Conservation (phyloP, 2,329 filamentous ascomycete species). For the Chrysosporium keratinophilum region DNA sequence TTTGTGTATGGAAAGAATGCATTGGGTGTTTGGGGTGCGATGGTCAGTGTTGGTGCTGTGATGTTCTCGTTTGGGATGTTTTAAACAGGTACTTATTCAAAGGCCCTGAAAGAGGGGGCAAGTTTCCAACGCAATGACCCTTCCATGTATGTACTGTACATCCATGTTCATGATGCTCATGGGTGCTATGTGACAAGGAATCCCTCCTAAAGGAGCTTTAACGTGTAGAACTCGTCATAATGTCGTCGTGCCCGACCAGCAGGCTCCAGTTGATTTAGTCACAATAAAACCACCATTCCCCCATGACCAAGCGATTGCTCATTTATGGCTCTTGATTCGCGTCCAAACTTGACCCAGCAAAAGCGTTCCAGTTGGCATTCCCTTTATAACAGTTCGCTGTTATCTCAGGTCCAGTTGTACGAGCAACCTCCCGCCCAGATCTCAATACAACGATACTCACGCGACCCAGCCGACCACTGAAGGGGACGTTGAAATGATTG, state of each 20-base stretch:
- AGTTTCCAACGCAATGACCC: too few relatives aligned
- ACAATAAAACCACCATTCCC: neutral
- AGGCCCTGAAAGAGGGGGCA: too few relatives aligned
- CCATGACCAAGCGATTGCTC: neutral
- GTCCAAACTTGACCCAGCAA: constrained; percentile 24
- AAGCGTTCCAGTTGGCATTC: constrained; percentile 29
- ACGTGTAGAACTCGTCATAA: too few relatives aligned
- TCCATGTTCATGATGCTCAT: too few relatives aligned
- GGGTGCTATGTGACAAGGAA: too few relatives aligned
- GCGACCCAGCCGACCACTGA: constrained; percentile 23
- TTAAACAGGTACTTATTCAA: too few relatives aligned
- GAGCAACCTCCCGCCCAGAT: constrained; percentile 18
- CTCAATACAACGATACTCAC: constrained; percentile 24
- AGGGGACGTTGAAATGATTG: constrained; percentile 27
- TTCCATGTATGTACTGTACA: too few relatives aligned
- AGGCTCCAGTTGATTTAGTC: too few relatives aligned
- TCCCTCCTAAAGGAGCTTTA: too few relatives aligned
- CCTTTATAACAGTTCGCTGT: constrained; percentile 23
- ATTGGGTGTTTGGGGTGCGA: neutral
- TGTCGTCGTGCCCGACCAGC: too few relatives aligned
- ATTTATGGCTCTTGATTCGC: neutral
- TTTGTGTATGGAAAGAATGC: neutral
- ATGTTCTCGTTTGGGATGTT: too few relatives aligned
- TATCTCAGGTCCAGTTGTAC: constrained; percentile 24
- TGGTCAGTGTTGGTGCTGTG: too few relatives aligned